Conservation (phyloP, 805 yeast genomes). For the Millerago galiae region DNA sequence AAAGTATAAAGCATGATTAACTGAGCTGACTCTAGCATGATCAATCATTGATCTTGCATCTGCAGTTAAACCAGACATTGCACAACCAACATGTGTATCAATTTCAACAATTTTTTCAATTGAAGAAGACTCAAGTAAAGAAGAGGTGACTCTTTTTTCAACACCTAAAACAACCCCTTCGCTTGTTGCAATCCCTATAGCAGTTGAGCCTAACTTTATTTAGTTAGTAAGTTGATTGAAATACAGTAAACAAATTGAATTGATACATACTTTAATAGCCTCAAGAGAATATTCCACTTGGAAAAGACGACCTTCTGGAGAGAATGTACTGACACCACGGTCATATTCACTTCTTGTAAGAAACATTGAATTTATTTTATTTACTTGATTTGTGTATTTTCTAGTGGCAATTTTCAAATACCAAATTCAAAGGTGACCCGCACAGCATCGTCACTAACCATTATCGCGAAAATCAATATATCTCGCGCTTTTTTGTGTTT, state of each 20-base stretch:
- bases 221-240: conserved; percentile 1
- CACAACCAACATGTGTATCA: conserved; percentile 93
- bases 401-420: conserved; percentile 1
- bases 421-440: background rate
- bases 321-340: conserved; percentile 96
- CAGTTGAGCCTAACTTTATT: conserved; percentile 76
- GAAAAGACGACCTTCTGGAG: conserved; percentile 97
- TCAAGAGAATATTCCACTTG: conserved; percentile 97
- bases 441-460: background rate
- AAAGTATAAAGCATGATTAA: conserved; percentile 83
- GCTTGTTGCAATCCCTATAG: conserved; percentile 91
- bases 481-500: background rate
- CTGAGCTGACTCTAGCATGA: conserved; percentile 87
- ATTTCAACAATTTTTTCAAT: conserved; percentile 95
- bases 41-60: conserved; percentile 99
- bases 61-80: conserved; percentile 98
- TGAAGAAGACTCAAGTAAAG: conserved; percentile 83
- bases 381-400: background rate
- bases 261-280: conserved; percentile 69
- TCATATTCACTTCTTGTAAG: conserved; percentile 99
- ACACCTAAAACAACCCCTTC: conserved; percentile 97
- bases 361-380: conserved; percentile 51
- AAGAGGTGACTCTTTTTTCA: conserved; percentile 93
- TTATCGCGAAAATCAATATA: too few species aligned
- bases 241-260: background rate